Percentiles rank a stretch among this genome's conserved stretches.
Conservation (phyloP, 441 rosid genomes). For the Flueggea neowawraea region DNA sequence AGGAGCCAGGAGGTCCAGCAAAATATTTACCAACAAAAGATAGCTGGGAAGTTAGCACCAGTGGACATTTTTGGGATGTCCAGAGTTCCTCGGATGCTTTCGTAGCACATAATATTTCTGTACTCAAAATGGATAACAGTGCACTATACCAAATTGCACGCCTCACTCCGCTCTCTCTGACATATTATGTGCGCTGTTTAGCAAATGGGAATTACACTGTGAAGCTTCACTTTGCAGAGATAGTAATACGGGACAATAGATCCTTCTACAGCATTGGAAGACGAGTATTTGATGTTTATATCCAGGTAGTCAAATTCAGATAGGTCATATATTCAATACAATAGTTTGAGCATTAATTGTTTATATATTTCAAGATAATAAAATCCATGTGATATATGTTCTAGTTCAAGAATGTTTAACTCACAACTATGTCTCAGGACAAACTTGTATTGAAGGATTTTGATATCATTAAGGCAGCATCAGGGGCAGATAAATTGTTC, state of each 20-base stretch:
- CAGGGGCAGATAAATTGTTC: conserved; percentile 17
- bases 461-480: conserved; percentile 17
- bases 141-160: conserved; percentile 21
- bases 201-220: conserved; percentile 26
- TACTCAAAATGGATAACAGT: conserved; percentile 20
- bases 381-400: neutral
- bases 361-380: too few species aligned
- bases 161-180: conserved; percentile 22
- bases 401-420: neutral
- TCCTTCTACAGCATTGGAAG: conserved; percentile 20
- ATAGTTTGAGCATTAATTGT: too few species aligned
- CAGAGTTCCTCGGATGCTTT: conserved; percentile 6
- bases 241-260: conserved; percentile 12
- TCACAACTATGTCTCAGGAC: conserved; percentile 16
- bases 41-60: conserved; percentile 46
- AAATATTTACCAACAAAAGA: conserved; percentile 25
- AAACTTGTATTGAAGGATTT: conserved; percentile 22
- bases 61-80: conserved; percentile 44
- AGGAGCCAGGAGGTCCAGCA: conserved; percentile 33
- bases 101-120: conserved; percentile 22
- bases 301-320: conserved; percentile 18
- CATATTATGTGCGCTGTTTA: conserved; percentile 22
- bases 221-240: conserved; percentile 30
- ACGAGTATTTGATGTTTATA: conserved; percentile 29
- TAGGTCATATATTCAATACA: too few species aligned